A percentile compares a stretch with the other conserved stretches of the same genome.
Evolutionary conservation across 2,329 filamentous ascomycete genomes (phyloP).

Genomic region (Stagonosporopsis chrysanthemi): DNA sequence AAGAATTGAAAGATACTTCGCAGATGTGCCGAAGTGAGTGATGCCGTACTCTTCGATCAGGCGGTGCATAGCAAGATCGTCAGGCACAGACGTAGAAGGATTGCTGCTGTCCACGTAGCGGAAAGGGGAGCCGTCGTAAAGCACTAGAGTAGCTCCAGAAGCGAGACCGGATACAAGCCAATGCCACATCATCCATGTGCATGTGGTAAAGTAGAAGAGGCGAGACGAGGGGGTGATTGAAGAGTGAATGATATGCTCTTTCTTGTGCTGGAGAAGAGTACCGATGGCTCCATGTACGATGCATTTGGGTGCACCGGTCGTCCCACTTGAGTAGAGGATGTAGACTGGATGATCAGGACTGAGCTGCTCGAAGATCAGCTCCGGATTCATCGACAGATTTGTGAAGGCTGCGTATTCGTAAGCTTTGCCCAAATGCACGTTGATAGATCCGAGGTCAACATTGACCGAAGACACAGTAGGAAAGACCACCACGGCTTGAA

Average conservation of each 20-base stretch:
- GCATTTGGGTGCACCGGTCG: constrained; percentile 85
- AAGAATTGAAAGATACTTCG: constrained; percentile 89
- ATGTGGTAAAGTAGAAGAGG: constrained; percentile 93
- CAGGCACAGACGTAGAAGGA: constrained; percentile 64
- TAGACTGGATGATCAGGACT: constrained; percentile 88
- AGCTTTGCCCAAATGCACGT: constrained; percentile 43
- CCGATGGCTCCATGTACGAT: constrained; percentile 93
- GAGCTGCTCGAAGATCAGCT: constrained; percentile 73
- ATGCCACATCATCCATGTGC: constrained; percentile 99
- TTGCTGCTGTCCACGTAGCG: constrained; percentile 49
- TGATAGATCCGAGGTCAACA: constrained; percentile 51
- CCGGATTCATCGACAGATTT: constrained; percentile 49
- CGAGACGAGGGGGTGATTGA: constrained; percentile 76
- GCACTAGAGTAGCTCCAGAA: constrained; percentile 79
- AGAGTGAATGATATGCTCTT: constrained; percentile 89
- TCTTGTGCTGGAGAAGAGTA: constrained; percentile 94
- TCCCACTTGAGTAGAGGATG: constrained; percentile 92
- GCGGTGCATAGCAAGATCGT: constrained; percentile 80
- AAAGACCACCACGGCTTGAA: constrained; percentile 78
- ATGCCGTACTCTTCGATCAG: constrained; percentile 82
- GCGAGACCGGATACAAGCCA: constrained; percentile 90
- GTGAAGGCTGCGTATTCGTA: constrained; percentile 49
- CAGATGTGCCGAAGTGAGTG: constrained; percentile 93
- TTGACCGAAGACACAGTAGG: constrained; percentile 63
- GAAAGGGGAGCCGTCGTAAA: constrained; percentile 95